These are phyloP conservation scores for Histomonas meleagridis DNA, from an alignment of 208 protist genomes.

Conservation along the genomic window DNA sequence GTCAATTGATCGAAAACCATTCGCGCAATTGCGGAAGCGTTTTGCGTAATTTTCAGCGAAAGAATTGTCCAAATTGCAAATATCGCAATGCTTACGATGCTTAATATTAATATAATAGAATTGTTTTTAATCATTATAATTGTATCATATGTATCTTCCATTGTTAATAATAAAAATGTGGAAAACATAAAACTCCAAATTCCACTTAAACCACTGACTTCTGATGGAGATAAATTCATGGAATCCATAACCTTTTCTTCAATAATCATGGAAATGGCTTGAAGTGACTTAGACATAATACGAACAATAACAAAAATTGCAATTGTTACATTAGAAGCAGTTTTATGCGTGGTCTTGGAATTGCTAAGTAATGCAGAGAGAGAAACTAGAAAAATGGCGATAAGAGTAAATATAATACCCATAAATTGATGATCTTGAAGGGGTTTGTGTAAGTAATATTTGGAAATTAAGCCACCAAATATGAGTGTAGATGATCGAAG, in stretches of 20 bases:
- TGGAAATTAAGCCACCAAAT: background rate
- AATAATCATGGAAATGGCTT: constrained; percentile 20
- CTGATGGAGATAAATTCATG: background rate
- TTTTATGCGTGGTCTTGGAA: background rate
- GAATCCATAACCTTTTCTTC: constrained; percentile 30
- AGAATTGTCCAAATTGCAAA: constrained; percentile 2
- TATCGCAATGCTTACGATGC: background rate
- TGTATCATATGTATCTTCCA: background rate
- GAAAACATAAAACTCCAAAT: background rate
- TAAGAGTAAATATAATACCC: background rate
- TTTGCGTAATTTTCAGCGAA: background rate
- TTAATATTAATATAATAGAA: background rate
- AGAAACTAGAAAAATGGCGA: background rate
- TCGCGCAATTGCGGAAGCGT: background rate
- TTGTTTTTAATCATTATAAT: background rate
- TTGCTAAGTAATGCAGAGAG: background rate
- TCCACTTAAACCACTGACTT: background rate
- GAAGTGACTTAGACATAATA: background rate
- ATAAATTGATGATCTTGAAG: background rate
- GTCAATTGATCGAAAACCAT: constrained; percentile 34
- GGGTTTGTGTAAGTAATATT: background rate
- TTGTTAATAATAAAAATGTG: background rate
- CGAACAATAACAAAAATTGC: background rate
- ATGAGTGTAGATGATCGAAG: background rate
- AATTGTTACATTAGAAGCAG: background rate